These are phyloP conservation scores for Blastosporella zonata DNA, from an alignment of 1,284 basidiomycete genomes.

Conservation along the genomic window DNA sequence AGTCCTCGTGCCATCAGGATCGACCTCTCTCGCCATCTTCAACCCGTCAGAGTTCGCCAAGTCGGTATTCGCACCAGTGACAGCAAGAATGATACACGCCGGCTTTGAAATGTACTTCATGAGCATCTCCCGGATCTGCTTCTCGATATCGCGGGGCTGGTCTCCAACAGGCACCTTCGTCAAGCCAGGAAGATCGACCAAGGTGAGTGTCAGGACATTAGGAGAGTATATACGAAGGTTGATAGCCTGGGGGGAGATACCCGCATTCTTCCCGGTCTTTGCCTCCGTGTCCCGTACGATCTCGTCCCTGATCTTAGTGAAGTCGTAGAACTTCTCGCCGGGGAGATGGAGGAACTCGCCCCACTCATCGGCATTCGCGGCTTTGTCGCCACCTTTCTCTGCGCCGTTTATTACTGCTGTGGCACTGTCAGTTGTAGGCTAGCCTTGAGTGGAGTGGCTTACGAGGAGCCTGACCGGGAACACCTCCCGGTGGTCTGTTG, in stretches of 20 bases:
- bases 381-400: slow-evolving; percentile 52
- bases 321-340: slow-evolving; percentile 97
- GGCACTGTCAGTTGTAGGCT: slow-evolving; percentile 13
- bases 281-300: slow-evolving; percentile 96
- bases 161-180: slow-evolving; percentile 98
- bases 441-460: slow-evolving; percentile 10
- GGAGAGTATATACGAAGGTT: slow-evolving; percentile 97
- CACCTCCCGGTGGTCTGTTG: slow-evolving; percentile 61
- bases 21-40: slow-evolving; percentile 94
- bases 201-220: slow-evolving; percentile 93
- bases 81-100: slow-evolving; percentile 87
- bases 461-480: slow-evolving; percentile 44
- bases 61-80: slow-evolving; percentile 95
- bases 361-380: slow-evolving; percentile 92
- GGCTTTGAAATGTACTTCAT: slow-evolving; percentile 95
- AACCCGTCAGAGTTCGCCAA: slow-evolving; percentile 98
- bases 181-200: slow-evolving; percentile 95
- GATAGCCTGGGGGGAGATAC: slow-evolving; percentile 94
- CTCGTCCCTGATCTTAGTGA: slow-evolving; percentile 94
- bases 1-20: slow-evolving; percentile 93
- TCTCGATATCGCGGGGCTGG: slow-evolving; percentile 97
- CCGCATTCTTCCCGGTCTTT: slow-evolving; percentile 97
- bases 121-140: slow-evolving; percentile 96
- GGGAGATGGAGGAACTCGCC: slow-evolving; percentile 97
- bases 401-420: slow-evolving; percentile 45